Evolutionary conservation across 306 rosid genomes (phyloP).

Genomic region (Fragaria iinumae): DNA sequence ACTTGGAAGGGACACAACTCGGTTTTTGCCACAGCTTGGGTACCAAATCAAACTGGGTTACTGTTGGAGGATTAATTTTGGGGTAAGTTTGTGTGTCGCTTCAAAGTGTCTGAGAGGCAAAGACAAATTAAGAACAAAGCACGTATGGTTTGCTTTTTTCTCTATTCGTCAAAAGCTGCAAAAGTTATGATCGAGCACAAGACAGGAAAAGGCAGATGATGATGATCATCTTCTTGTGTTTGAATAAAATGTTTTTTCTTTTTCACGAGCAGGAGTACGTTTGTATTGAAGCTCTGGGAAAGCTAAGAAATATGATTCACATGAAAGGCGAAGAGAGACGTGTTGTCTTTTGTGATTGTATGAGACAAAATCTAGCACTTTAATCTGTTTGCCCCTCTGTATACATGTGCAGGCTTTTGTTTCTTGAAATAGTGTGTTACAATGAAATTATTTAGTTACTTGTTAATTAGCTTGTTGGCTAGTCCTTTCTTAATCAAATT

Average conservation of each 20-base stretch:
- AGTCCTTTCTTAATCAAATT: background rate
- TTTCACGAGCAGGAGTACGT: conserved; percentile 12
- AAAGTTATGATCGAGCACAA: conserved; percentile 1
- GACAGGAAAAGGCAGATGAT: conserved; percentile 35
- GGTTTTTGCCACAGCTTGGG: conserved; percentile 87
- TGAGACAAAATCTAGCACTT: conserved; percentile 37
- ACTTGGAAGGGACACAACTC: conserved; percentile 97
- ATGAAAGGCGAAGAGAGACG: conserved; percentile 34
- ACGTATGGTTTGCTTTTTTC: background rate
- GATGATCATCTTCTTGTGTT: conserved; percentile 13
- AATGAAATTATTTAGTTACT: background rate
- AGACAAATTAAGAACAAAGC: conserved; percentile 4
- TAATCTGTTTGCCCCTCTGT: conserved; percentile 21
- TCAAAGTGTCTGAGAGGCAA: conserved; percentile 8
- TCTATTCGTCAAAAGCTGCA: conserved; percentile 35
- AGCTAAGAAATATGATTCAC: conserved; percentile 29
- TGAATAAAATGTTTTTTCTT: conserved; percentile 15
- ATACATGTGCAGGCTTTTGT: conserved; percentile 22
- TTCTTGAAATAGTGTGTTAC: background rate
- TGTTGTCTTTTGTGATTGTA: conserved; percentile 26
- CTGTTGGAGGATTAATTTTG: conserved; percentile 31
- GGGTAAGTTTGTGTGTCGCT: background rate
- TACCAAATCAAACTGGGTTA: conserved; percentile 36
- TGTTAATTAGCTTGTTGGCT: background rate
- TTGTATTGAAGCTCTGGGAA: conserved; percentile 24